Percentiles rank a stretch among this genome's conserved stretches.
Conservation (phyloP, 108 stramenopile genomes). For the Schizochytrium sp. region DNA sequence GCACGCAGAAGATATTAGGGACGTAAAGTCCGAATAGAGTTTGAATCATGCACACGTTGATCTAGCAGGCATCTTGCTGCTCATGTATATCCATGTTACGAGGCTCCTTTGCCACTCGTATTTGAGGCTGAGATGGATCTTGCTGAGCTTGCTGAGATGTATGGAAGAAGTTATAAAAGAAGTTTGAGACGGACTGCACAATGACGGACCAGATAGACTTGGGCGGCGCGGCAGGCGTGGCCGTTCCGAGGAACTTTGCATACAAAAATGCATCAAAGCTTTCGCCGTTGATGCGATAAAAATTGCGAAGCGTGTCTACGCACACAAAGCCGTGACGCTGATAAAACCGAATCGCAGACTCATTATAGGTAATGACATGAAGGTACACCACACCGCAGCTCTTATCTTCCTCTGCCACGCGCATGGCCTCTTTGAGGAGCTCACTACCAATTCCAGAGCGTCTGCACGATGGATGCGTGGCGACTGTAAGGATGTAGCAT, state of each 20-base stretch:
- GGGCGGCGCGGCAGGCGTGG: neutral
- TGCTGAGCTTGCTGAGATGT: no score
- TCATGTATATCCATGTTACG: no score
- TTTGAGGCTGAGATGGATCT: no score
- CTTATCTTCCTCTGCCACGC: neutral
- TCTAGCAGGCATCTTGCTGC: no score
- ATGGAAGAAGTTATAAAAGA: neutral
- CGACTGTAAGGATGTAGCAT: slow-evolving; percentile 61
- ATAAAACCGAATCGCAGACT: slow-evolving; percentile 49
- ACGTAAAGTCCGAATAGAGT: no score
- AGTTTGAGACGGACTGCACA: neutral
- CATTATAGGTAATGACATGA: slow-evolving; percentile 63
- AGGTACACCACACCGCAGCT: slow-evolving; percentile 61
- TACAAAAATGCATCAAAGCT: slow-evolving; percentile 44
- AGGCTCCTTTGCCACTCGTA: no score
- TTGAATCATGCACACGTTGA: no score
- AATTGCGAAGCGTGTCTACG: neutral
- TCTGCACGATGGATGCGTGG: neutral
- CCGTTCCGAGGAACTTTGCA: neutral
- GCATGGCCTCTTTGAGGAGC: neutral
- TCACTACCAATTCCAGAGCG: slow-evolving; percentile 35
- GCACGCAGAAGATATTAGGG: no score
- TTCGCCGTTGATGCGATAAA: slow-evolving; percentile 33
- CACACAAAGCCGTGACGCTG: slow-evolving; percentile 18
- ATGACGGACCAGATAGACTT: slow-evolving; percentile 15